phyloP scores from a whole-genome alignment of 805 yeast genomes.

The Starmerella lactis-condensi region DNA sequence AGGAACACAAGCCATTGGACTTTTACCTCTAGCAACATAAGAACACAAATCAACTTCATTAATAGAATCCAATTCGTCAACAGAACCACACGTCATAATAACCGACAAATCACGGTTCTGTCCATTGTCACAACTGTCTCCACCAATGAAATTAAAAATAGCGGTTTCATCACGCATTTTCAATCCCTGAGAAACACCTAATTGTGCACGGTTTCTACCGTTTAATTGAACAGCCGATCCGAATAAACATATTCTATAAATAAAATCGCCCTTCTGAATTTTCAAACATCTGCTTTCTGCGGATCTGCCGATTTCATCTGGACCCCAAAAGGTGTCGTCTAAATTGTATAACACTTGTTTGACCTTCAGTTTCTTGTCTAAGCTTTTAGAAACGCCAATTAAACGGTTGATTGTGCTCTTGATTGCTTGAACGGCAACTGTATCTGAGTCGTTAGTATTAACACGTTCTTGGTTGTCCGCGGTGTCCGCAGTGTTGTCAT shows the following conservation, averaged over 20 bases:
- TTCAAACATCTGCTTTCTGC: conserved; percentile 32
- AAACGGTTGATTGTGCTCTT: conserved; percentile 11
- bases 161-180: conserved; percentile 20
- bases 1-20: conserved; percentile 14
- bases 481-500: no score
- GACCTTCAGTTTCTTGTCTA: conserved; percentile 13
- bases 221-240: conserved; percentile 36
- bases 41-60: conserved; percentile 80
- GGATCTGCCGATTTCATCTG: conserved; percentile 45
- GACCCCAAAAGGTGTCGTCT: conserved; percentile 29
- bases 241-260: conserved; percentile 40
- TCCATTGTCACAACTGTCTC: conserved; percentile 88
- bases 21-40: conserved; percentile 31
- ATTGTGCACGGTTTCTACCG: conserved; percentile 29
- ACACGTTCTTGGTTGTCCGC: no score
- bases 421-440: conserved; percentile 6
- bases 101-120: conserved; percentile 59
- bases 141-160: conserved; percentile 32
- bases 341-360: conserved; percentile 7
- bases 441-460: conserved; percentile 5
- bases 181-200: conserved; percentile 29
- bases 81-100: conserved; percentile 46
- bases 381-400: conserved; percentile 11
- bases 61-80: conserved; percentile 39
- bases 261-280: conserved; percentile 44